phyloP scores from a whole-genome alignment of 2,329 filamentous ascomycete genomes.

The Cryphonectria japonica region DNA sequence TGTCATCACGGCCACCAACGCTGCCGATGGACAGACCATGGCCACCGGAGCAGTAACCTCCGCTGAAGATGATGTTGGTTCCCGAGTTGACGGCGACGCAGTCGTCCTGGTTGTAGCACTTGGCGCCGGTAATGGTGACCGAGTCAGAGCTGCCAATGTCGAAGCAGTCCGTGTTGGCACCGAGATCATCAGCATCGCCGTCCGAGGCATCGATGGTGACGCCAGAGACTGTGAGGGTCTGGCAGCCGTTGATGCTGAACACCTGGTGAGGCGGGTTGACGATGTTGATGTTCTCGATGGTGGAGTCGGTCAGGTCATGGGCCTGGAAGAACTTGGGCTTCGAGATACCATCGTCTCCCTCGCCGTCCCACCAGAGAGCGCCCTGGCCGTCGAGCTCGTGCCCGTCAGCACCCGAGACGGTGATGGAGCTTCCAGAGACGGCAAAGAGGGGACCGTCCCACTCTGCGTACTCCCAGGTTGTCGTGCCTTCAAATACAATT shows the following conservation, averaged over 20 bases:
- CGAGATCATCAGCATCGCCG: constrained; percentile 41
- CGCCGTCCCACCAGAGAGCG: constrained; percentile 62
- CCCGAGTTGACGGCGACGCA: constrained; percentile 63
- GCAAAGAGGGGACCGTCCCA: constrained; percentile 68
- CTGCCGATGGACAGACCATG: constrained; percentile 62
- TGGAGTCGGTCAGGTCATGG: constrained; percentile 40
- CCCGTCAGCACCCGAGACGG: constrained; percentile 55
- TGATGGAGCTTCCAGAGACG: constrained; percentile 60
- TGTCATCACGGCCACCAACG: constrained; percentile 57
- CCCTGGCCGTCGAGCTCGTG: constrained; percentile 61
- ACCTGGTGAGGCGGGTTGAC: constrained; percentile 59
- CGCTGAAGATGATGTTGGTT: constrained; percentile 43
- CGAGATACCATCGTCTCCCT: constrained; percentile 35
- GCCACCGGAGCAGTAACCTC: constrained; percentile 50
- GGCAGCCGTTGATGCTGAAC: constrained; percentile 50
- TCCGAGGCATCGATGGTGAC: constrained; percentile 62
- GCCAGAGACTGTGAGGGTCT: constrained; percentile 48
- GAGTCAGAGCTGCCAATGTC: constrained; percentile 51
- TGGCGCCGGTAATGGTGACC: constrained; percentile 54
- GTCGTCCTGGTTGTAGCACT: constrained; percentile 62
- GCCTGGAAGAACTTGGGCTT: constrained; percentile 32
- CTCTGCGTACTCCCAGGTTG: constrained; percentile 68
- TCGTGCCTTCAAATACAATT: constrained; percentile 66
- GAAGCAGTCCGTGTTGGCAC: constrained; percentile 59
- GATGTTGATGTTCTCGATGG: constrained; percentile 42